phyloP scores from a whole-genome alignment of 202 grass and related monocot genomes.

The Brachypodium distachyon region DNA sequence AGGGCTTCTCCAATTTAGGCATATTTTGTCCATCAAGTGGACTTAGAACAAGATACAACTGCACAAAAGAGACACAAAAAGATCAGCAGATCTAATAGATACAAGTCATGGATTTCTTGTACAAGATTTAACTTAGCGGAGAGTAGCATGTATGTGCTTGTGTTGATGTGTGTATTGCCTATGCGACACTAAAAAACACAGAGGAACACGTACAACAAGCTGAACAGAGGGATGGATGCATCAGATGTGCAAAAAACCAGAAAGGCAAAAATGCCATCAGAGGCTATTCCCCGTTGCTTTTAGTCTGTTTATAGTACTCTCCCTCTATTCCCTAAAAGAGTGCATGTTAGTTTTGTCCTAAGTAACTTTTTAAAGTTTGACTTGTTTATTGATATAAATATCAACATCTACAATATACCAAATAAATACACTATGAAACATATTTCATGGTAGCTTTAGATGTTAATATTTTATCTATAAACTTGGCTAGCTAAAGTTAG shows the following conservation, averaged over 20 bases:
- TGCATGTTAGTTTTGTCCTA: too few species aligned
- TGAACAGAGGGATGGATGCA: neutral
- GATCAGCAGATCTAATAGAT: neutral
- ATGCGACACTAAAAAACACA: neutral
- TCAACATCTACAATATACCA: too few species aligned
- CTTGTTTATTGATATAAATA: too few species aligned
- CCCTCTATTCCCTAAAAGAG: too few species aligned
- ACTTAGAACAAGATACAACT: slow-evolving; percentile 68
- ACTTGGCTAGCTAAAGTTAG: too few species aligned
- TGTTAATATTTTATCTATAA: too few species aligned
- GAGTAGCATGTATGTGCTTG: neutral
- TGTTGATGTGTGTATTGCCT: neutral
- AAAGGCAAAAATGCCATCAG: neutral
- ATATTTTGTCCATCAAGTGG: slow-evolving; percentile 57
- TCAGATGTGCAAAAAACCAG: neutral
- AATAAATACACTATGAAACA: too few species aligned
- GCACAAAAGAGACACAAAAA: slow-evolving; percentile 26
- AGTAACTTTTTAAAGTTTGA: too few species aligned
- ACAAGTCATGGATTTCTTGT: neutral
- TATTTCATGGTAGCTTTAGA: too few species aligned
- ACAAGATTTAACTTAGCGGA: neutral
- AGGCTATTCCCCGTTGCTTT: neutral
- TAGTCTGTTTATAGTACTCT: neutral
- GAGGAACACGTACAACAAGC: neutral
- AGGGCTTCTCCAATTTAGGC: slow-evolving; percentile 58